Base-by-base conservation (phyloP, 2,329 filamentous ascomycete genomes). In the Alternaria postmessia region DNA sequence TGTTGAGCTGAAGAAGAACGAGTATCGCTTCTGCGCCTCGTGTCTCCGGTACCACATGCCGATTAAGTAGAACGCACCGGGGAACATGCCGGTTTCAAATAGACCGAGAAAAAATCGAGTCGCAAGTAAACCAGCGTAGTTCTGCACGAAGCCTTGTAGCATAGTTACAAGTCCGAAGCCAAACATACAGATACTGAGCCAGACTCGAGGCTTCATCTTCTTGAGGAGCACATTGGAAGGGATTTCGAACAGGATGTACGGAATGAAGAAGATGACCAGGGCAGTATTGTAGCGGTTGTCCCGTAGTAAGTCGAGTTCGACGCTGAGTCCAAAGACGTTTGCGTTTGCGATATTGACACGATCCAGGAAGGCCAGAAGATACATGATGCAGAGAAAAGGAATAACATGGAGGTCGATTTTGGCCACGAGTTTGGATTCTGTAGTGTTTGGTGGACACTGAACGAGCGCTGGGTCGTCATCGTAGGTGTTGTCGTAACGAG, bases 11-110 rank as follows among this genome's bases (percentile, higher is more conserved):
- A 98, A 98, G 84, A 98, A 98, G 83, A 98, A 94, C 16, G 89
- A 91, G 80, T 94, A 97, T 30, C 95, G 89, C 72, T 93, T 92
- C 79, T 98, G 94, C 2, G 94, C 93, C 80, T 98, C 95, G 44
- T 84, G 84, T 61, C 94, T 88, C 61, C 89, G 89, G 71, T 98
- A 99, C 93, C 91, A 96, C 89, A 94, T 94, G 59, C 91, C 88
- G 62, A 93, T 88, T 7, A 94, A 81, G 72, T 93, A 91, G 74
- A 91, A 86, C 5, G 74, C 67, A 12, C 73, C 73, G 1, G 72
- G 73, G n/a, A 92, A 92, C 82, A 85, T 83, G 55, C 82, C 82
- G 0, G 81, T 76, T 54, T 81, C 83, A 57, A 82, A 82, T 2
- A 86, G 59, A 8, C 94, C 94, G 1, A 97, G 85, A 77, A 97